A percentile compares a stretch with the other conserved stretches of the same genome.
Conservation (phyloP, 106 monocot species). For the Allium sativum region DNA sequence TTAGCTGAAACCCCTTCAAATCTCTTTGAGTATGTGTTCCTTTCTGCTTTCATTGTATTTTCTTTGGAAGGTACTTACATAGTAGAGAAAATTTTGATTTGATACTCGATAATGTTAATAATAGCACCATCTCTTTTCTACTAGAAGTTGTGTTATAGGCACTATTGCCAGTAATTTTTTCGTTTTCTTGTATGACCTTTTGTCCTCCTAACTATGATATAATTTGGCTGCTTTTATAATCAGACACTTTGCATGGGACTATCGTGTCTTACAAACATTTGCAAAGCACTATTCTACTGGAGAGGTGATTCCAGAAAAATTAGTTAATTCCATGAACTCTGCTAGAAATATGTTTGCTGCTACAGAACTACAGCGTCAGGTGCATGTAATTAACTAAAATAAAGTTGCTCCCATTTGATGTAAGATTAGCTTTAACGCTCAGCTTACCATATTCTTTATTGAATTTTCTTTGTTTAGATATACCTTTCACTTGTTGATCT, state of each 20-base stretch:
- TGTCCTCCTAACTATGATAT: too few species aligned
- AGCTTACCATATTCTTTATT: neutral
- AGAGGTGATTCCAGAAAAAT: slow-evolving; percentile 74
- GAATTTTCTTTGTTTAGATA: slow-evolving; percentile 35
- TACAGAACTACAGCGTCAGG: slow-evolving; percentile 88
- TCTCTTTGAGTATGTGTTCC: slow-evolving; percentile 78
- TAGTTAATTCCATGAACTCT: slow-evolving; percentile 70
- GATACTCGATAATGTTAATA: neutral
- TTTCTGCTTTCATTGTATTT: neutral
- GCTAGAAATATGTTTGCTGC: slow-evolving; percentile 83
- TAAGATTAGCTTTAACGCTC: neutral
- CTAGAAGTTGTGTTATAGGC: neutral
- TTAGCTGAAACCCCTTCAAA: slow-evolving; percentile 93
- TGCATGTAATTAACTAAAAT: slow-evolving; percentile 1
- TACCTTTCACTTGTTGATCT: slow-evolving; percentile 68
- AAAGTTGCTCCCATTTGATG: neutral
- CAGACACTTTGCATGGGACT: slow-evolving; percentile 97
- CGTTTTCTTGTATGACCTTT: neutral
- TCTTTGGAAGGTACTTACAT: neutral
- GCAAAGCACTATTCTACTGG: slow-evolving; percentile 69
- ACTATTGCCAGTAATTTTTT: neutral
- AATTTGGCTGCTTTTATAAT: too few species aligned
- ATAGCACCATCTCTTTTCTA: neutral
- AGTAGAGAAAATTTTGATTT: neutral
- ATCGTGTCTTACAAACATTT: slow-evolving; percentile 71